Percentiles rank a stretch among this genome's conserved stretches.
Evolutionary conservation across 495 filamentous ascomycete species (phyloP).

Genomic region (Penicillium bovifimosum): DNA sequence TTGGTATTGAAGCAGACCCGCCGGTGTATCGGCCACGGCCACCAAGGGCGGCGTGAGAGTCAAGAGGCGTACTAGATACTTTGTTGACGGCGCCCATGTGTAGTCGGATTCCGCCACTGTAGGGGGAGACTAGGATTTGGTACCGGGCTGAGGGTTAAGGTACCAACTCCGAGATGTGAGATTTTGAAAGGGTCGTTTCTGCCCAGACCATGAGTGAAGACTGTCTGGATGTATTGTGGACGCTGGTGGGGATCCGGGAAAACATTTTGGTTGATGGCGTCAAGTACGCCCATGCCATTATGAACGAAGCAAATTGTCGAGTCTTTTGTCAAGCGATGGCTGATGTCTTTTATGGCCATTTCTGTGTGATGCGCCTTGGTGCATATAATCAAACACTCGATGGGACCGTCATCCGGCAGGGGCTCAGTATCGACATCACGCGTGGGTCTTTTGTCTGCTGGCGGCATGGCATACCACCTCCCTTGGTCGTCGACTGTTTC

Average conservation of each 20-base stretch:
- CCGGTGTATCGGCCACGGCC: constrained; percentile 41
- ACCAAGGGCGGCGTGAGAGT: constrained; percentile 46
- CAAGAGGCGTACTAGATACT: constrained; percentile 46
- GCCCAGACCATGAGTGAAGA: constrained; percentile 61
- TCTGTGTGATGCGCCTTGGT: constrained; percentile 54
- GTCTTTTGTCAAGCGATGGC: constrained; percentile 58
- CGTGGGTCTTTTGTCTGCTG: background rate
- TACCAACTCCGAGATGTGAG: constrained; percentile 58
- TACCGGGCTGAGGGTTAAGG: constrained; percentile 54
- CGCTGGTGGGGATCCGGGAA: constrained; percentile 60
- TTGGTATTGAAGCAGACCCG: constrained; percentile 49
- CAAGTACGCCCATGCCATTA: constrained; percentile 75
- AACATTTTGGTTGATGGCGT: constrained; percentile 60
- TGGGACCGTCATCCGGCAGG: constrained; percentile 38
- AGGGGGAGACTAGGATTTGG: constrained; percentile 17
- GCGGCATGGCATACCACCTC: constrained; percentile 15
- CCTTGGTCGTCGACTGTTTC: constrained; percentile 30
- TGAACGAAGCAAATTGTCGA: constrained; percentile 79
- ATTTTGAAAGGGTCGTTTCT: constrained; percentile 52
- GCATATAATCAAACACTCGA: constrained; percentile 74
- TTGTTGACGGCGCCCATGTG: constrained; percentile 38
- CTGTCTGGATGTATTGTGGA: constrained; percentile 71
- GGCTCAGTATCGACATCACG: background rate
- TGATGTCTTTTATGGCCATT: constrained; percentile 51
- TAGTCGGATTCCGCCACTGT: constrained; percentile 17